phyloP scores from a whole-genome alignment of 129 eudicot genomes.

The Helichrysum umbraculigerum region DNA sequence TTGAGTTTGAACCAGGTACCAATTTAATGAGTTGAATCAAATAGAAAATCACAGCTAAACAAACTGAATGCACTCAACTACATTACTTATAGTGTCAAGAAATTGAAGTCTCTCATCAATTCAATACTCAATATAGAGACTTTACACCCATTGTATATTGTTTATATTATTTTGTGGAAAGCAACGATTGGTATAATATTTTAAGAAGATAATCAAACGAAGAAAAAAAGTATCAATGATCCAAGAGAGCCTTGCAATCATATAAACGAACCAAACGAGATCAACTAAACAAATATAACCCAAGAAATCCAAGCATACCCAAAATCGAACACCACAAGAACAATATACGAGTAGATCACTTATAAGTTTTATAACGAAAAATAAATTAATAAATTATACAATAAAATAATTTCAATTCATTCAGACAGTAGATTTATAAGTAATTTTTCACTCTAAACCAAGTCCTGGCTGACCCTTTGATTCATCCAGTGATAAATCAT shows the following conservation, averaged over 20 bases:
- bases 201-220: no score
- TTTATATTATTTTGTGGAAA: no score
- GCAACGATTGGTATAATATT: no score
- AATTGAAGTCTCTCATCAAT: constrained; percentile 6
- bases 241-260: no score
- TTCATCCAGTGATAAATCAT: background rate
- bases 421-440: background rate
- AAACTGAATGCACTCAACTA: constrained; percentile 4
- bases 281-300: background rate
- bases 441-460: background rate
- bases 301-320: no score
- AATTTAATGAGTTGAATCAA: constrained; percentile 9
- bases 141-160: background rate
- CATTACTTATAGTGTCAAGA: constrained; percentile 10
- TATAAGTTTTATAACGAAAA: background rate
- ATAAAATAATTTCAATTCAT: background rate
- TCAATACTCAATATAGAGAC: background rate
- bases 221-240: no score
- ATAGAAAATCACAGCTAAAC: background rate
- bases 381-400: background rate
- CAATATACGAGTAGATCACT: background rate
- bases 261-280: no score
- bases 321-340: no score
- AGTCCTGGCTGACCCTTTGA: background rate
- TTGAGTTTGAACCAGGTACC: constrained; percentile 22